phyloP scores from a whole-genome alignment of 2,329 filamentous ascomycete species.

The Didymella sp. region DNA sequence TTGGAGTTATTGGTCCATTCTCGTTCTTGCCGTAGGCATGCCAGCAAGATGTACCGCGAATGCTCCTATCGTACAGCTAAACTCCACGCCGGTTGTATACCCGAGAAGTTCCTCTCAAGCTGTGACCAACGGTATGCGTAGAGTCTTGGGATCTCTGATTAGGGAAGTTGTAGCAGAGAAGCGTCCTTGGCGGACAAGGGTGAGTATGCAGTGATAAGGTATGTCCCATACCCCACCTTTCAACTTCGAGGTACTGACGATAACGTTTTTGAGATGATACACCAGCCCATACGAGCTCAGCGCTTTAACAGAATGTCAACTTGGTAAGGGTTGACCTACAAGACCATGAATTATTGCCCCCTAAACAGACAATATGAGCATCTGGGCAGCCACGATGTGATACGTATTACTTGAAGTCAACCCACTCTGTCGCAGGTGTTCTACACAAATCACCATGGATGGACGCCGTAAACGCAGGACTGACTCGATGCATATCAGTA shows the following conservation, averaged over 20 bases:
- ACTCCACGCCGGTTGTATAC: not conserved
- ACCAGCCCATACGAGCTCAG: not conserved
- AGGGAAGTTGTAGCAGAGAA: slow-evolving; percentile 2
- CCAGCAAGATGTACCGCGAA: not conserved
- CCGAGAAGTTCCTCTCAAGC: not conserved
- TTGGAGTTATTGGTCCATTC: not conserved
- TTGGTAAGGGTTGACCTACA: not conserved
- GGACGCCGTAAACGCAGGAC: not conserved
- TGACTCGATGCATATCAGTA: not conserved
- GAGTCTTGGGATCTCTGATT: not conserved
- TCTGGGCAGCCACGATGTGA: not conserved
- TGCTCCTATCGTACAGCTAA: not conserved
- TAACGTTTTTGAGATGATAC: not conserved
- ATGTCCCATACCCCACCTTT: not conserved
- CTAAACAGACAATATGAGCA: not conserved
- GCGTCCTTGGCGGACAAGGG: slow-evolving; percentile 1
- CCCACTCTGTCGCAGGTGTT: not conserved
- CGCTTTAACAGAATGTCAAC: not conserved
- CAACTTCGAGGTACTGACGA: not conserved
- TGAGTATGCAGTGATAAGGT: slow-evolving; percentile 12
- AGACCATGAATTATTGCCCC: not conserved
- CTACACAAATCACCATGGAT: not conserved
- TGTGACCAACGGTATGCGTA: not conserved
- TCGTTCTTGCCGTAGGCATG: not conserved
- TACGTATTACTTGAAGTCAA: not conserved